A percentile compares a stretch with the other conserved stretches of the same genome.
These are phyloP conservation scores for Phialophora verrucosa DNA, from an alignment of 2,329 filamentous ascomycete species.

Conservation along the genomic window DNA sequence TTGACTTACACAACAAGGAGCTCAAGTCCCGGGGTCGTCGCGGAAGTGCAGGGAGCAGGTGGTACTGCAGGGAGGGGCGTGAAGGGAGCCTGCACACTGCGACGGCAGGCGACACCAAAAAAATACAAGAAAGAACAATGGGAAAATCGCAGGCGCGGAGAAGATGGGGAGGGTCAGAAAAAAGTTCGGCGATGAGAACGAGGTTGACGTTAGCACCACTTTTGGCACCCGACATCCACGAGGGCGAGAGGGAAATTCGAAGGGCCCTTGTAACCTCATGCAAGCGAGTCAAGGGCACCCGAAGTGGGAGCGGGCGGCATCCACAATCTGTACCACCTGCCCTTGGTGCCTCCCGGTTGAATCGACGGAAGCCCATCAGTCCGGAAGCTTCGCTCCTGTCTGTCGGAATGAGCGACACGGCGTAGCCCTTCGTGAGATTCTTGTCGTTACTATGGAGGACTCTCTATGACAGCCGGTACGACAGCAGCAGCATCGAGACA, in stretches of 20 bases:
- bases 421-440: background rate
- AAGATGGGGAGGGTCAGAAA: constrained; percentile 26
- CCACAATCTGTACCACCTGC: background rate
- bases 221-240: constrained; percentile 24
- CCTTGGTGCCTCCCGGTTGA: background rate
- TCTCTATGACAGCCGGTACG: background rate
- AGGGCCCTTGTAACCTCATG: constrained; percentile 10
- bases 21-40: background rate
- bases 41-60: constrained; percentile 22
- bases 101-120: constrained; percentile 32
- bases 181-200: constrained; percentile 23
- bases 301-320: constrained; percentile 7
- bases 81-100: constrained; percentile 20
- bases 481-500: background rate
- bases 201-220: constrained; percentile 29
- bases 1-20: constrained; percentile 29
- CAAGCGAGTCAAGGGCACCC: constrained; percentile 11
- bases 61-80: constrained; percentile 7
- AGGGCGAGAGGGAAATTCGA: constrained; percentile 28
- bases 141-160: constrained; percentile 23
- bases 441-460: background rate
- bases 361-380: background rate
- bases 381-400: background rate
- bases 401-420: background rate
- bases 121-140: constrained; percentile 32